Evolutionary conservation across 805 yeast genomes (phyloP), one percentile per base, ranked within the genome.

Genomic region (Saccharomycopsis sp.): DNA sequence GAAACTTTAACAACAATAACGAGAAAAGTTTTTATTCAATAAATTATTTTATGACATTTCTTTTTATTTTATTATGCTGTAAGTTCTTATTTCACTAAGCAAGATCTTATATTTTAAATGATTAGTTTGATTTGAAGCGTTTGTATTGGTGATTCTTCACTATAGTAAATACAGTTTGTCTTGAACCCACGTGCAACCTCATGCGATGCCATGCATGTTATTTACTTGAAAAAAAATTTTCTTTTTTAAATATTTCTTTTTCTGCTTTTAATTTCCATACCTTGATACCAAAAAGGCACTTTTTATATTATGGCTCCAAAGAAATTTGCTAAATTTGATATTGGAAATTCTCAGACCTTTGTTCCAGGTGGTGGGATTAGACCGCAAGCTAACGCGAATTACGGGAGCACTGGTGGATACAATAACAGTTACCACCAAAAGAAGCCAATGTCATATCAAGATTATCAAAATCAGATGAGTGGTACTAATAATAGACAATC

Each of bases 391-490:
- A 37, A 28, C 14, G 20, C 27, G 17, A 6, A 36, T 17, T 27
- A 34, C 19, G 11, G 14, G 20, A 41, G 48, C 3, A 28, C 24
- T 34, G 38, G 31, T 16, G 47, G 51, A 4, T 47, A 33, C 33
- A 43, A 43, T 38, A 42, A 42, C 27, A 36, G 43, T 22, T 40
- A 39, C 31, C 44, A 46, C 23, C 41, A 36, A 17, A 49, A 49
- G 29, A 45, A 45, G 23, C 47, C 50, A 14, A 49, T 49, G 52
- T 45, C 50, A 8, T 42, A 34, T 14, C 47, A 44, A 28, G 44
- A 49, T 16, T 49, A 38, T 23, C 28, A 41, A 14, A 39, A 39
- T 20, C 45, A 43, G 45, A 29, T 23, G n/a, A 26, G 5, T 5
- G 22, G 8, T n/a, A 37, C 31, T 8, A 14, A 8, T 8, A 37